Conservation (phyloP, 225 moss, liverwort and hornwort species). For the Polytrichum commune region DNA sequence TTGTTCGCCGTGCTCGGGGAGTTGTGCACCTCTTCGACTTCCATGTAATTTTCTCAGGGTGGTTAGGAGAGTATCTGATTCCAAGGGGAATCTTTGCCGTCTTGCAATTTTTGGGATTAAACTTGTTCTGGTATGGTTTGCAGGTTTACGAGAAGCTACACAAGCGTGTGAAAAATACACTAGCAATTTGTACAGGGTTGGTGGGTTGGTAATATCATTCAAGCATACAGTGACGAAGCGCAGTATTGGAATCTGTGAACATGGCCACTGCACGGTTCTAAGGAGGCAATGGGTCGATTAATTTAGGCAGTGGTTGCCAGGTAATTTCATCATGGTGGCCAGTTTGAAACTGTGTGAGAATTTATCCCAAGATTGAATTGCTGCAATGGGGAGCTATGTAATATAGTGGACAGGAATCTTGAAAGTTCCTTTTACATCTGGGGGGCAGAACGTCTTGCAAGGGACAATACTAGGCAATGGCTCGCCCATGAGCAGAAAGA, state of each 20-base stretch:
- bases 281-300: slow-evolving; percentile 55
- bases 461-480: no score
- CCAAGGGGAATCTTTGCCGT: neutral
- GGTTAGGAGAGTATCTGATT: neutral
- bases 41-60: neutral
- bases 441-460: neutral
- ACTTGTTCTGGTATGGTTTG: slow-evolving; percentile 7
- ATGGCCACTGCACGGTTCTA: slow-evolving; percentile 28
- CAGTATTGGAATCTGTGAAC: neutral
- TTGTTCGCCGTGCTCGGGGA: neutral
- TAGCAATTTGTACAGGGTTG: neutral
- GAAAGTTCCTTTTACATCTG: neutral
- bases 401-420: neutral
- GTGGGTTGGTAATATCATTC: slow-evolving; percentile 4
- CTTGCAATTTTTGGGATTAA: neutral
- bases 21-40: neutral
- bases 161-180: neutral
- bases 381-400: neutral
- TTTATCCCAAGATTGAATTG: neutral
- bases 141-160: slow-evolving; percentile 14
- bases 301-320: slow-evolving; percentile 58
- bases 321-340: slow-evolving; percentile 11
- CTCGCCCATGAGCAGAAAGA: no score
- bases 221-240: neutral
- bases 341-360: neutral